Percentiles rank a stretch among this genome's conserved stretches.
These are phyloP conservation scores for Neopestalotiopsis rosae DNA, from an alignment of 2,329 filamentous ascomycete genomes.

Conservation along the genomic window DNA sequence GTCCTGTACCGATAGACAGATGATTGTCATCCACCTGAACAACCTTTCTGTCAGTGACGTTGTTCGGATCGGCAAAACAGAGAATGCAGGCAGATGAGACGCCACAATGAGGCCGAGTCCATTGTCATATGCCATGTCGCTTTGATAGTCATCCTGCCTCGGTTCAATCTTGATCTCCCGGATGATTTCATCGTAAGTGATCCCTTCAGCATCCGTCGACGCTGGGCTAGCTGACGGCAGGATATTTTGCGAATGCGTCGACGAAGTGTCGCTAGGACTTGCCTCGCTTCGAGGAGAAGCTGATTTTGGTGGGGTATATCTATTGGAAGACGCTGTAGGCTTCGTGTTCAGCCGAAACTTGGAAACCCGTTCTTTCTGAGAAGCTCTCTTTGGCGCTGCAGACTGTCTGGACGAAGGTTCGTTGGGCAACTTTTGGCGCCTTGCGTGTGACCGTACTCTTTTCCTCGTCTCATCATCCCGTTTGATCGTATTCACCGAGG, in stretches of 20 bases:
- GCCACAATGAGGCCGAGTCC: slow-evolving; percentile 37
- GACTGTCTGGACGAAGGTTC: slow-evolving; percentile 28
- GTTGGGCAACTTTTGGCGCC: slow-evolving; percentile 37
- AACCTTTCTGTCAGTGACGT: slow-evolving; percentile 38
- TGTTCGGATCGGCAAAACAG: slow-evolving; percentile 37
- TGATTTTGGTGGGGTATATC: slow-evolving; percentile 3
- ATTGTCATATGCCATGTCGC: slow-evolving; percentile 31
- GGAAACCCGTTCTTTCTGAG: slow-evolving; percentile 38
- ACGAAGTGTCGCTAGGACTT: not conserved
- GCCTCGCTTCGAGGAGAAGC: not conserved
- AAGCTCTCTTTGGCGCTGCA: slow-evolving; percentile 27
- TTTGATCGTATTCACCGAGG: slow-evolving; percentile 40
- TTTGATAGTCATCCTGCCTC: slow-evolving; percentile 24
- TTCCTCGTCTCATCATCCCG: slow-evolving; percentile 41
- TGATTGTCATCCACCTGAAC: slow-evolving; percentile 39
- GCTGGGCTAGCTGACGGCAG: slow-evolving; percentile 1
- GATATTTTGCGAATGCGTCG: not conserved
- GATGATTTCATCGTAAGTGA: slow-evolving; percentile 12
- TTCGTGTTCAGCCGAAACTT: slow-evolving; percentile 36
- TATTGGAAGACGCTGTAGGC: not conserved
- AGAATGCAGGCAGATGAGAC: slow-evolving; percentile 36
- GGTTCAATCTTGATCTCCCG: not conserved
- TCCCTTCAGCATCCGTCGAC: slow-evolving; percentile 10
- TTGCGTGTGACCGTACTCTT: slow-evolving; percentile 39
- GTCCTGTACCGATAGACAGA: slow-evolving; percentile 38